These are phyloP conservation scores for Pestalotiopsis sp. DNA, from an alignment of 2,329 filamentous ascomycete genomes.

Conservation along the genomic window DNA sequence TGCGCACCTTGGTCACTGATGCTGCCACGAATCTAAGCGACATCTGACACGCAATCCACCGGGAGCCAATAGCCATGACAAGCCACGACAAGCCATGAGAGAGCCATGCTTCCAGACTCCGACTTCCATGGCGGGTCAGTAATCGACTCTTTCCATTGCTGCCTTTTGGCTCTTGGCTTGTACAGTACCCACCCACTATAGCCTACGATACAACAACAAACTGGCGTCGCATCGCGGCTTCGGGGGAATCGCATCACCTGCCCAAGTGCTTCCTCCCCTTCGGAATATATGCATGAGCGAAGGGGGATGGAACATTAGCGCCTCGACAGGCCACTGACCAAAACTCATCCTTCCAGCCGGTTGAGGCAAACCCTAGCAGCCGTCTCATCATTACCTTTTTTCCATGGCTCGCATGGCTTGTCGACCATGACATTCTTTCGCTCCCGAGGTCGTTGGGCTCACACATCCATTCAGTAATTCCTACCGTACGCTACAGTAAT, in stretches of 20 bases:
- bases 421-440: background rate
- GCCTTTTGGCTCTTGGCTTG: background rate
- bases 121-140: background rate
- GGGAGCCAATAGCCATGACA: background rate
- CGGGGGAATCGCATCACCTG: constrained; percentile 16
- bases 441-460: background rate
- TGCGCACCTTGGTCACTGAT: background rate
- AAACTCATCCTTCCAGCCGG: background rate
- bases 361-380: background rate
- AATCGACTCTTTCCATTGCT: background rate
- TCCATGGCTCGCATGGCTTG: background rate
- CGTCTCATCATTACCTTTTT: constrained; percentile 1
- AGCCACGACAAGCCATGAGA: background rate
- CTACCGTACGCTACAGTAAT: background rate
- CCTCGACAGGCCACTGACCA: constrained; percentile 1
- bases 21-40: constrained; percentile 9
- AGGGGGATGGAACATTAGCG: constrained; percentile 12
- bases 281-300: constrained; percentile 1
- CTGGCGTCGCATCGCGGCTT: constrained; percentile 9
- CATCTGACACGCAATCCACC: constrained; percentile 7
- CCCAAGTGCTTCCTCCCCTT: constrained; percentile 3
- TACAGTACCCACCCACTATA: background rate
- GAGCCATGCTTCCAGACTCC: background rate
- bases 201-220: background rate
- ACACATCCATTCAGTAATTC: background rate